Evolutionary conservation across 768 basidiomycete species (phyloP).

Genomic region (Termitomyces sp.): DNA sequence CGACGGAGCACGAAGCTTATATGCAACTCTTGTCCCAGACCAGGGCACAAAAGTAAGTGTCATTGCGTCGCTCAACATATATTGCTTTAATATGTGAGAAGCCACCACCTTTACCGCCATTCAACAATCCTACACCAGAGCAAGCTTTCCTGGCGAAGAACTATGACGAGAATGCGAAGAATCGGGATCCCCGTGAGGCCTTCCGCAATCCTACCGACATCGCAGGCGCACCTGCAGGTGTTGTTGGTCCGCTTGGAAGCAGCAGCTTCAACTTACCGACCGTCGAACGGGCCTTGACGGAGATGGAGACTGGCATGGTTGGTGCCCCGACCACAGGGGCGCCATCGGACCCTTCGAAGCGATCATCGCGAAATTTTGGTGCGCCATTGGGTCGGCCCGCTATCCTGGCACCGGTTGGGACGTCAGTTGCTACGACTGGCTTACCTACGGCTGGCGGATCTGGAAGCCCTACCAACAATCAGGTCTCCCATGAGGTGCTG

Average conservation of each 20-base stretch:
- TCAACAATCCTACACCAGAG: conserved; percentile 82
- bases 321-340: conserved; percentile 22
- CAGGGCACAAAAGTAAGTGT: conserved; percentile 63
- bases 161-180: conserved; percentile 88
- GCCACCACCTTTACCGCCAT: conserved; percentile 63
- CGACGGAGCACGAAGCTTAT: conserved; percentile 66
- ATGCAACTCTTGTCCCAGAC: conserved; percentile 68
- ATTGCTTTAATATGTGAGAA: conserved; percentile 20
- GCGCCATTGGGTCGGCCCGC: conserved; percentile 30
- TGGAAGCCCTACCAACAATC: conserved; percentile 47
- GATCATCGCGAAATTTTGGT: conserved; percentile 25
- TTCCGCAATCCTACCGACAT: conserved; percentile 77
- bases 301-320: conserved; percentile 71
- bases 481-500: conserved; percentile 76
- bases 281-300: conserved; percentile 82
- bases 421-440: conserved; percentile 26
- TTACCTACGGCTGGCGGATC: conserved; percentile 31
- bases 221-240: conserved; percentile 55
- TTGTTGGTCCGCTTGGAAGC: conserved; percentile 91
- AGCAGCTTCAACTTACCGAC: conserved; percentile 81
- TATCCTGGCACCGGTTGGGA: conserved; percentile 34
- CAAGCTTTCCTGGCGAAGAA: conserved; percentile 89
- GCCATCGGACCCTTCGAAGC: conserved; percentile 16
- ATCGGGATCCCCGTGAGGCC: conserved; percentile 82
- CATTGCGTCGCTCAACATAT: background rate